Evolutionary conservation across 257 asterid genomes (phyloP).

Genomic region (Nicotiana noctiflora): DNA sequence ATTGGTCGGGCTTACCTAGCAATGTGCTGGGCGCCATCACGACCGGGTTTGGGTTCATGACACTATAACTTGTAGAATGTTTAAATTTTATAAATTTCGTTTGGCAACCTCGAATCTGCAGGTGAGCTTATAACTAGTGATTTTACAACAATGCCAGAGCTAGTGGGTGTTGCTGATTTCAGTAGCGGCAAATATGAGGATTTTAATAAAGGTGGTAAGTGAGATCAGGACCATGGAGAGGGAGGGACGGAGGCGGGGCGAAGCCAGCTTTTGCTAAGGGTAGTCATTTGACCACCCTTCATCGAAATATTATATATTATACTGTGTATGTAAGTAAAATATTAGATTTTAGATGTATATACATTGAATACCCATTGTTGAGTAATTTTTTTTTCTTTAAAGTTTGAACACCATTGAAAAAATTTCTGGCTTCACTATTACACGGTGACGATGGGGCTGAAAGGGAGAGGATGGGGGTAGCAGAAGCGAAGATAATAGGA

Average conservation of each 20-base stretch:
- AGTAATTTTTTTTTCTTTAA: no score
- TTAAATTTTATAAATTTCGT: slow-evolving; percentile 54
- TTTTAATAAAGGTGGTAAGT: slow-evolving; percentile 13
- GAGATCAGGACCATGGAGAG: slow-evolving; percentile 10
- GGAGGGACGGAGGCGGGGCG: background rate
- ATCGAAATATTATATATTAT: no score
- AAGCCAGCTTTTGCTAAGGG: no score
- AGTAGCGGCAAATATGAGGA: slow-evolving; percentile 7
- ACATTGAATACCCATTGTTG: no score
- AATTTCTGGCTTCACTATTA: background rate
- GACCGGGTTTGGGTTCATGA: no score
- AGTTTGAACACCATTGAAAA: no score
- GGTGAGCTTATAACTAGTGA: slow-evolving; percentile 13
- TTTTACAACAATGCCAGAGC: background rate
- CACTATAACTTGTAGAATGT: slow-evolving; percentile 72
- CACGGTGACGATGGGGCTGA: slow-evolving; percentile 10
- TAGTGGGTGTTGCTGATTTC: slow-evolving; percentile 1
- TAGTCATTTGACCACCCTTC: no score
- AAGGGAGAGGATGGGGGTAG: slow-evolving; percentile 9
- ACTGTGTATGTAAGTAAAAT: no score
- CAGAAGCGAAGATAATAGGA: background rate
- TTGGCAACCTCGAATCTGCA: slow-evolving; percentile 42
- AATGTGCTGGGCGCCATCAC: no score
- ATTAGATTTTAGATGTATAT: no score
- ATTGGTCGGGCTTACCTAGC: no score